Conservation (phyloP, 257 asterid genomes). For the Solanum habrochaites region DNA sequence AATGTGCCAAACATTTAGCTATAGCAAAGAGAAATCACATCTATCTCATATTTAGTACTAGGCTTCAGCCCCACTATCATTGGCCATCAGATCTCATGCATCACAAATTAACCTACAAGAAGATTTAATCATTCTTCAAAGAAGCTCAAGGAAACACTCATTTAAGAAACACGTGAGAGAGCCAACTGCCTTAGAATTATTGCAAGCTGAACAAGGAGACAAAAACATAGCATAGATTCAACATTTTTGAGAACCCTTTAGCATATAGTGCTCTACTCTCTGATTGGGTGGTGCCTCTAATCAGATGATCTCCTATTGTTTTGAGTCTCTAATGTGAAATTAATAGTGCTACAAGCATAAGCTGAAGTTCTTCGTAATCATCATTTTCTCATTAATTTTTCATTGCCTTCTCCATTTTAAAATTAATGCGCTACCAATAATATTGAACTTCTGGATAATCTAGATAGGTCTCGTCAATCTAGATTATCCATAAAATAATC, state of each 20-base stretch:
- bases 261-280: neutral
- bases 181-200: neutral
- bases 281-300: neutral
- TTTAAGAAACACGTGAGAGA: neutral
- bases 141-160: neutral
- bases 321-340: neutral
- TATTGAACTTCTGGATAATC: neutral
- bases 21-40: neutral
- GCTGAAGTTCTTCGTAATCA: neutral
- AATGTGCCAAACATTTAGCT: neutral
- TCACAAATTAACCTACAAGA: neutral
- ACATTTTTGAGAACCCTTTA: neutral
- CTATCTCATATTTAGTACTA: neutral
- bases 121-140: neutral
- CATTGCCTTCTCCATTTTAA: neutral
- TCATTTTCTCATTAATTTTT: neutral
- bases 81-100: neutral
- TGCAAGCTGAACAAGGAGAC: neutral
- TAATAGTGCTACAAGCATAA: neutral
- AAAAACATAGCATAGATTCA: neutral
- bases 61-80: neutral
- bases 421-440: neutral
- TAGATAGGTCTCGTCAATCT: neutral
- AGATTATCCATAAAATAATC: neutral
- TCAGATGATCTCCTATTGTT: neutral